These are phyloP conservation scores for Acanthamoeba culbertsoni DNA, from an alignment of 208 protist genomes.

Conservation along the genomic window DNA sequence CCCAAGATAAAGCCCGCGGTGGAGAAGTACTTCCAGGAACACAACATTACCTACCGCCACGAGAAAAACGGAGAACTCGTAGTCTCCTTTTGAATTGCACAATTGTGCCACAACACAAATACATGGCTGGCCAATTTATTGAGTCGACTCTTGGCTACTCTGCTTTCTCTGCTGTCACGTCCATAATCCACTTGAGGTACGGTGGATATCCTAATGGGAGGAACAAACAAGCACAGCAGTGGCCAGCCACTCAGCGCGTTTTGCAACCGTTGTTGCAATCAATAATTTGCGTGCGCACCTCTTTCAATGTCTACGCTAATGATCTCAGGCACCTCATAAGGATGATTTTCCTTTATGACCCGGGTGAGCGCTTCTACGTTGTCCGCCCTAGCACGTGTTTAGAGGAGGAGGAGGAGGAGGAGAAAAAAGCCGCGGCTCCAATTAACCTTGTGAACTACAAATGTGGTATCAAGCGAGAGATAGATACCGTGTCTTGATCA, in stretches of 20 bases:
- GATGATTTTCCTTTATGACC: neutral
- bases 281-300: too few species aligned
- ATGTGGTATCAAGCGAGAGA: neutral
- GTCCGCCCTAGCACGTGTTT: neutral
- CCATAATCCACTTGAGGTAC: neutral
- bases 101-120: neutral
- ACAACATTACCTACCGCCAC: conserved; percentile 37
- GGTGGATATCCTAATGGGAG: neutral
- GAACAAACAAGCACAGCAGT: too few species aligned
- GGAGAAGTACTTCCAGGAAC: conserved; percentile 46
- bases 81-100: neutral
- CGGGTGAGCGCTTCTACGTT: neutral
- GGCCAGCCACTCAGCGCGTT: neutral
- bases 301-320: neutral
- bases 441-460: too few species aligned
- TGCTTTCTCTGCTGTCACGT: neutral
- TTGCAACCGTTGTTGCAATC: neutral
- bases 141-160: neutral
- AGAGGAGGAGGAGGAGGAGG: too few species aligned
- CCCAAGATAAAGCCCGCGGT: conserved; percentile 59
- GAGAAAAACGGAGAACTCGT: conserved; percentile 43
- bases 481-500: neutral
- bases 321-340: neutral
- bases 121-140: too few species aligned
- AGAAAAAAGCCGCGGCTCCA: too few species aligned